A percentile compares a stretch with the other conserved stretches of the same genome.
Evolutionary conservation across 2,329 filamentous ascomycete species (phyloP).

Genomic region (Camillea tinctor): DNA sequence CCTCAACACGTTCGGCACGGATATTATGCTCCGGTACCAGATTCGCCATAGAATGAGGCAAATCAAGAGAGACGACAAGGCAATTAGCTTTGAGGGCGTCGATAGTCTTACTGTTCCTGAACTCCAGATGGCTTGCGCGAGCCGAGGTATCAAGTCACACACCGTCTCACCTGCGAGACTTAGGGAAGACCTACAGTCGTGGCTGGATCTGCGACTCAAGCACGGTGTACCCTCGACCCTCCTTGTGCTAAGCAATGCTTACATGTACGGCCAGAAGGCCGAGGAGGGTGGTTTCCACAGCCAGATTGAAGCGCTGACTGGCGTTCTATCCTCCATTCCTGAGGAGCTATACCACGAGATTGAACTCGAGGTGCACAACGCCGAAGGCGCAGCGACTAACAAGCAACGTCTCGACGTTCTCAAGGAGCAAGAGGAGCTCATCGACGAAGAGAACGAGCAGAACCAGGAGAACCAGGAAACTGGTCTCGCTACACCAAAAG

Average conservation of each 20-base stretch:
- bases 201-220: constrained; percentile 90
- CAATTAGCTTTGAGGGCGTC: constrained; percentile 91
- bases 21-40: constrained; percentile 96
- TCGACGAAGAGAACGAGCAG: constrained; percentile 95
- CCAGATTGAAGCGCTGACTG: constrained; percentile 89
- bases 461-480: constrained; percentile 75
- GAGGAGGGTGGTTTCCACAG: constrained; percentile 83
- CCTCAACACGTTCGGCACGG: constrained; percentile 93
- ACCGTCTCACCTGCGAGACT: constrained; percentile 86
- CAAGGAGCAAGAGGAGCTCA: constrained; percentile 97
- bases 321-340: constrained; percentile 89
- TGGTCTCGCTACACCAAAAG: constrained; percentile 73
- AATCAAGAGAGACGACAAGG: constrained; percentile 96
- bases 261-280: constrained; percentile 78
- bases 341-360: constrained; percentile 99
- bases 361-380: constrained; percentile 94
- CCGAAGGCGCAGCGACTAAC: constrained; percentile 96
- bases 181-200: constrained; percentile 86
- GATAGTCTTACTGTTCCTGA: constrained; percentile 91
- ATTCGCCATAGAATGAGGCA: constrained; percentile 97
- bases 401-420: constrained; percentile 98
- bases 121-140: constrained; percentile 87
- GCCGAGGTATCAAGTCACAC: constrained; percentile 88
- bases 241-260: constrained; percentile 93
- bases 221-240: constrained; percentile 96